Conservation (phyloP, 1,284 basidiomycete genomes). For the Cutaneotrichosporon sp. region DNA sequence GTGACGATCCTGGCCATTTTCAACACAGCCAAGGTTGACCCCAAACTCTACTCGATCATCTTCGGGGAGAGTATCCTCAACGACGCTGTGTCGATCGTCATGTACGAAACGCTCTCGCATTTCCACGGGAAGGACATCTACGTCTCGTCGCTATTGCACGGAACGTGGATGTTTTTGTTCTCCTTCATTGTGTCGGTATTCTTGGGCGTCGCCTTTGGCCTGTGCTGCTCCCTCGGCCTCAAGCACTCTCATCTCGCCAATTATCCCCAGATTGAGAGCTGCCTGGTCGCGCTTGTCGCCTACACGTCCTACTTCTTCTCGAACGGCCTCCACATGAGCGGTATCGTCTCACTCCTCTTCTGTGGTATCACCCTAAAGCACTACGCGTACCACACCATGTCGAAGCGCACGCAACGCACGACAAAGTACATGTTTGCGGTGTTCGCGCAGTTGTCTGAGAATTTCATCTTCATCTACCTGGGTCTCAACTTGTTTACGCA, state of each 20-base stretch:
- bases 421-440: conserved; percentile 94
- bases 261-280: conserved; percentile 90
- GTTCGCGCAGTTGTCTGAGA: conserved; percentile 90
- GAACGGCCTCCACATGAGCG: conserved; percentile 88
- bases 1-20: conserved; percentile 98
- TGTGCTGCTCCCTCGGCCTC: conserved; percentile 82
- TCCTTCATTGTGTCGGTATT: conserved; percentile 93
- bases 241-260: conserved; percentile 86
- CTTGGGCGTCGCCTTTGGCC: conserved; percentile 84
- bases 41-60: conserved; percentile 94
- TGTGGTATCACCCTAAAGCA: conserved; percentile 99
- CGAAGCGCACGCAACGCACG: conserved; percentile 82
- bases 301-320: conserved; percentile 99
- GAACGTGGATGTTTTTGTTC: conserved; percentile 90
- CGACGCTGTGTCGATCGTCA: conserved; percentile 99
- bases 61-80: conserved; percentile 97
- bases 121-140: conserved; percentile 82
- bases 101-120: conserved; percentile 94
- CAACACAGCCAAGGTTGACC: conserved; percentile 97
- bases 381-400: conserved; percentile 99
- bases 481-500: conserved; percentile 92
- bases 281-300: conserved; percentile 86
- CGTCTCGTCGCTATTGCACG: conserved; percentile 85
- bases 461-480: conserved; percentile 99
- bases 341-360: conserved; percentile 96